Percentiles rank a stretch among this genome's conserved stretches.
Conservation (phyloP, 2,329 filamentous ascomycete species). For the Epichloe brachyelytri region DNA sequence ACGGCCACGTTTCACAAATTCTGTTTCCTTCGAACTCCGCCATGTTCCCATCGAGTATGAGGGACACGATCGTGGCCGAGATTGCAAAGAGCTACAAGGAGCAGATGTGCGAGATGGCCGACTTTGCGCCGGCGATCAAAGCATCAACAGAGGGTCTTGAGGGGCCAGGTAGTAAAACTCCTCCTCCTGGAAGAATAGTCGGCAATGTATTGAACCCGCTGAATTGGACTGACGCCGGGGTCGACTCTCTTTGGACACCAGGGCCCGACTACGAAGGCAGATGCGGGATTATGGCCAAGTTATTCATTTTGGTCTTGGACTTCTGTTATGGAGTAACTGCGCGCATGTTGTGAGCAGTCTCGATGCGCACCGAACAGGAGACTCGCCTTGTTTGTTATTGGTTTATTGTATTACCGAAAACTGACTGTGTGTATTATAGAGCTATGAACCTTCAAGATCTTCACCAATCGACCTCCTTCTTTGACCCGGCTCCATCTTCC, state of each 20-base stretch:
- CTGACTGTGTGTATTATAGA: too few species aligned
- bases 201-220: not conserved
- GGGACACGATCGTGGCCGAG: slow-evolving; percentile 13
- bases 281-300: slow-evolving; percentile 2
- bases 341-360: not conserved
- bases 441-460: too few species aligned
- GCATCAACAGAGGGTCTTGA: too few species aligned
- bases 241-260: not conserved
- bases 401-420: too few species aligned
- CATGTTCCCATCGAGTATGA: slow-evolving; percentile 12
- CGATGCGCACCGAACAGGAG: too few species aligned
- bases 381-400: too few species aligned
- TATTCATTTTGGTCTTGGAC: slow-evolving; percentile 1
- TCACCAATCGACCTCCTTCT: too few species aligned
- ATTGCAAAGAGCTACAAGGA: slow-evolving; percentile 12
- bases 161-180: not conserved
- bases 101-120: slow-evolving; percentile 2
- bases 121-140: not conserved
- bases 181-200: not conserved
- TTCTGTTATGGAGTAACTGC: not conserved
- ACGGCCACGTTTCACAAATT: slow-evolving; percentile 17
- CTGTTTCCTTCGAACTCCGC: slow-evolving; percentile 8
- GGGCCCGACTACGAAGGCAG: not conserved
- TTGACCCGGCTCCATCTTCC: too few species aligned
- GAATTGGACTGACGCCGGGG: slow-evolving; percentile 2